These are phyloP conservation scores for Echria macrotheca DNA, from an alignment of 495 filamentous ascomycete genomes.

Conservation along the genomic window DNA sequence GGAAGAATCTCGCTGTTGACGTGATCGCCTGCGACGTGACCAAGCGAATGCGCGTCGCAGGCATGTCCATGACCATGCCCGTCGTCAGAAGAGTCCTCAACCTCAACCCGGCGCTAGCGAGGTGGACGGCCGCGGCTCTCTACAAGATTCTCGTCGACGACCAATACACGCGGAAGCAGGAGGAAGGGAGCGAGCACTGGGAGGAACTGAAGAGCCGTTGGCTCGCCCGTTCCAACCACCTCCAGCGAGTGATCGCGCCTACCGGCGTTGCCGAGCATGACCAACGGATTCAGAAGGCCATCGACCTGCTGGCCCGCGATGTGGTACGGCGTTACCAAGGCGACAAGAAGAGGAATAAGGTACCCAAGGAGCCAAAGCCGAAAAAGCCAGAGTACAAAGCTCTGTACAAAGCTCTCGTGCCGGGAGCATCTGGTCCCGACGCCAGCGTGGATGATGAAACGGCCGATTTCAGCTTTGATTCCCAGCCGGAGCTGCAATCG, in stretches of 20 bases:
- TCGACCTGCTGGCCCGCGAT: slow-evolving; percentile 67
- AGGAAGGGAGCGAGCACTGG: slow-evolving; percentile 68
- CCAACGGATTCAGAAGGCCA: slow-evolving; percentile 54
- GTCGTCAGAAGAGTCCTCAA: slow-evolving; percentile 69
- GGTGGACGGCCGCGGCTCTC: slow-evolving; percentile 59
- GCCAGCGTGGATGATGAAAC: background rate
- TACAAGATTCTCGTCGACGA: slow-evolving; percentile 62
- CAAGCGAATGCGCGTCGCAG: slow-evolving; percentile 64
- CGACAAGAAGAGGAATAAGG: slow-evolving; percentile 51
- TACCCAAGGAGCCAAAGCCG: background rate
- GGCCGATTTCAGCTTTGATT: background rate
- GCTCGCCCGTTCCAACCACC: slow-evolving; percentile 53
- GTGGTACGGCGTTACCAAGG: slow-evolving; percentile 69
- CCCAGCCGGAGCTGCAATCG: background rate
- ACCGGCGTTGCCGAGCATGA: slow-evolving; percentile 51
- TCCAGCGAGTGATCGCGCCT: slow-evolving; percentile 52
- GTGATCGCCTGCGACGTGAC: slow-evolving; percentile 77
- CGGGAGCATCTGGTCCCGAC: background rate
- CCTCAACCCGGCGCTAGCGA: slow-evolving; percentile 65
- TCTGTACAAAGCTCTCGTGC: background rate
- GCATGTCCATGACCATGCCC: slow-evolving; percentile 59
- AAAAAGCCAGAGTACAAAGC: background rate
- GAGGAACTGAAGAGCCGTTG: slow-evolving; percentile 62
- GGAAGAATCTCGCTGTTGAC: slow-evolving; percentile 59
- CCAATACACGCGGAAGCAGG: slow-evolving; percentile 67